Evolutionary conservation across 139 green algal species (phyloP), one percentile per base, ranked within the genome.

Genomic region (Edaphochlamys debaryana): DNA sequence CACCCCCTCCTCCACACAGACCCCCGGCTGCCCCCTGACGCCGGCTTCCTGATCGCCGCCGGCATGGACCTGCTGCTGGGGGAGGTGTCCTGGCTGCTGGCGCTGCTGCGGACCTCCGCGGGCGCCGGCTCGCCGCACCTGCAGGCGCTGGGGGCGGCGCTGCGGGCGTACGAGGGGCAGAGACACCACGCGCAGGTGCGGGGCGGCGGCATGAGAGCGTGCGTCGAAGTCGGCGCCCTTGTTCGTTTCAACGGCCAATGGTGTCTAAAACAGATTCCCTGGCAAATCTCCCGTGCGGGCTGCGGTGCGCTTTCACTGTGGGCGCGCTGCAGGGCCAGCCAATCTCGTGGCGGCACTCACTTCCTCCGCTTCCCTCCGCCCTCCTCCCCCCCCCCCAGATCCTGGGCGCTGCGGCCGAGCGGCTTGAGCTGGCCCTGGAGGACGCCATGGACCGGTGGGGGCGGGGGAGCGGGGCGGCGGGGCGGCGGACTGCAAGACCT

Each of bases 61-160:
- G 62, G 66, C 15, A 22, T 73, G 30, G 85, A 89, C 54, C 62
- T 89, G 62, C 78, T 89, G 62, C 70, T 85, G 54, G 79, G 85
- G 4, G 85, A 89, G 79, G 48, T 89, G 34, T 23, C 66, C 17
- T 88, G 84, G 85, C 77, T 89, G 78, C 66, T 89, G 70, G 58
- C 78, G 32, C 48, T 89, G 70, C 85, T 89, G 62, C 62, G 79
- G 1, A 15, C 38, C 7, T 52, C 6, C 60, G 5, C 48, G 20
- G 85, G 85, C 11, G 69, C 85, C n/a, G 69, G 17, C 58, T 74
- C 42, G 1, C 85, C 85, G 1, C 85, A 89, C 70, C 79, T 89
- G 58, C 38, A 48, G 63, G 78, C 78, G 34, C 78, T 86, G 70
- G 48, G 54, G 9, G 78, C 85, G 37, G 62, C 63, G 58, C 78